These are phyloP conservation scores for Madurella mycetomatis DNA, from an alignment of 2,329 filamentous ascomycete genomes.

Conservation along the genomic window DNA sequence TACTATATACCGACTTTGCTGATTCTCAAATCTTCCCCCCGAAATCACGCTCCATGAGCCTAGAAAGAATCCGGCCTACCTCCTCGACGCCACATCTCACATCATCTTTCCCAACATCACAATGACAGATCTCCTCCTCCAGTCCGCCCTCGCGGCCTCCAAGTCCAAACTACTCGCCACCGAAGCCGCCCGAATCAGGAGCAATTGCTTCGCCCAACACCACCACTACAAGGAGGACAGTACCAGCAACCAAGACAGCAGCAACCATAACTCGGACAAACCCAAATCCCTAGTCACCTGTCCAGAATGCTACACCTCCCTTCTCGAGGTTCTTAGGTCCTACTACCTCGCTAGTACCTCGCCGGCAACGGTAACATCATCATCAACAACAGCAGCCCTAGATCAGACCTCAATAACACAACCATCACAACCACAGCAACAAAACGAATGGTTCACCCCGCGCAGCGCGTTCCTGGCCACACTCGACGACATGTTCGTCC, in stretches of 20 bases:
- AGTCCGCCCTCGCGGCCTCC: constrained; percentile 18
- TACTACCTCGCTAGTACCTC: constrained; percentile 34
- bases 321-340: constrained; percentile 43
- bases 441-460: constrained; percentile 50
- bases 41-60: too few species aligned
- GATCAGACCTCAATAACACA: background rate
- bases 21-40: too few species aligned
- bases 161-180: constrained; percentile 33
- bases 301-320: constrained; percentile 43
- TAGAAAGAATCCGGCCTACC: too few species aligned
- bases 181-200: constrained; percentile 41
- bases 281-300: constrained; percentile 41
- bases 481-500: constrained; percentile 46
- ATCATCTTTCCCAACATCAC: background rate
- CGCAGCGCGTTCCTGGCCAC: constrained; percentile 46
- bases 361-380: background rate
- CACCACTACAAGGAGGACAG: background rate
- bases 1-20: too few species aligned
- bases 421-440: constrained; percentile 12
- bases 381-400: background rate
- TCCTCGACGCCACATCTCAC: background rate
- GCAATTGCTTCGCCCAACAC: constrained; percentile 41
- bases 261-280: constrained; percentile 22
- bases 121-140: constrained; percentile 26
- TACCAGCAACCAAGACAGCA: background rate